Base-by-base conservation (phyloP, 1,284 basidiomycete genomes). In the Moesziomyces sp. region DNA sequence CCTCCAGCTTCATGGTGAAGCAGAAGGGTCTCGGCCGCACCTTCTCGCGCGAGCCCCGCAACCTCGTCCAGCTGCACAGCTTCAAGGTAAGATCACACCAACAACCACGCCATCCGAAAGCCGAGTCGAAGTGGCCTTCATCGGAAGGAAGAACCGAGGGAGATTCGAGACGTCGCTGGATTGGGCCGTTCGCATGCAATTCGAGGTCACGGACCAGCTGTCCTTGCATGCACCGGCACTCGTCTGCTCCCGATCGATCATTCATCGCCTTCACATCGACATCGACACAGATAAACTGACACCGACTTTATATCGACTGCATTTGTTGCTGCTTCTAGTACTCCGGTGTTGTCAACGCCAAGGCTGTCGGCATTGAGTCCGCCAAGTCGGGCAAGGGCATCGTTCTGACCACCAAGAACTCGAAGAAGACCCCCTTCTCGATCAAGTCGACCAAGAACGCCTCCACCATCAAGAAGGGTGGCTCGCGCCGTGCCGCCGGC, bases 41-140 rank as follows among this genome's bases (percentile, higher is more conserved):
- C 74, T 84, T 83, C 76, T 77, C 79, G 53, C 77, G 82, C 64
- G 80, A 84, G 76, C 77, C 80, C 42, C 55, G 61, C 52, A 82
- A 83, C 79, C 63, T 83, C 45, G 56, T 66, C 58, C 62, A 78
- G 68, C 69, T 84, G 57, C 82, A 84, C 81, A 78, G 75, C 70
- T 81, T 78, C 81, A 83, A 76, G 70, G 76, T 78, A 69, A 74
- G 71, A 65, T 47, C 1, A 40, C 28, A 30, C 38, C 35, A 50
- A 34, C 30, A 34, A 0, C 30, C 11, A 34, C 30, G 30, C 30
- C 26, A 28, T 28, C 13, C 30, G 30, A 34, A 10, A 28, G 30
- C 30, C 30, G 30, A 34, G 10, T 34, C 30, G 30, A 34, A 34
- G 10, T 13, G 30, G 30, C 30, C 30, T 2, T 10, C 30, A 34